phyloP scores from a whole-genome alignment of 1,284 basidiomycete species.

The Ceratobasidium sp. region DNA sequence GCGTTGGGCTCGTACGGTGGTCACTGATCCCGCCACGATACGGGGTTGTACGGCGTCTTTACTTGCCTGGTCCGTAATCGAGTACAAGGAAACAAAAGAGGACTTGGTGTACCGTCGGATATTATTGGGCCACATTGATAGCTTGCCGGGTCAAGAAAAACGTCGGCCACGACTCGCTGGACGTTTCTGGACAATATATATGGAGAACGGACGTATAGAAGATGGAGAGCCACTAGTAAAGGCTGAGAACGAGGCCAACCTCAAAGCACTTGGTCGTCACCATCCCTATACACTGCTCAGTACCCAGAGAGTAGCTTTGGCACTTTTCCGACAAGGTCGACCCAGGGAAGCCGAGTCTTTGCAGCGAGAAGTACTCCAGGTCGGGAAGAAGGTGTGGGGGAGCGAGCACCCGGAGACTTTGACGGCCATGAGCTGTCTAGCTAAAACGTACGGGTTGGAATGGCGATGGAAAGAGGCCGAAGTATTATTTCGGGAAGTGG shows the following conservation, averaged over 20 bases:
- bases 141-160: background rate
- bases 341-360: background rate
- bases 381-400: background rate
- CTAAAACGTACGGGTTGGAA: background rate
- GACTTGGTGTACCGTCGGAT: background rate
- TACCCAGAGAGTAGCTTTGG: background rate
- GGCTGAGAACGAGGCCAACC: background rate
- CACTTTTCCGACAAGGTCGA: background rate
- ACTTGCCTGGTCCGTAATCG: background rate
- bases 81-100: background rate
- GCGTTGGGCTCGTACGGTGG: slow-evolving; percentile 5
- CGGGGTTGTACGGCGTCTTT: background rate
- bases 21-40: background rate
- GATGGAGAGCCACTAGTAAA: background rate
- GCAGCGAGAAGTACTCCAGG: background rate
- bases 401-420: background rate
- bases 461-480: background rate
- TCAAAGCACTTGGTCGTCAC: background rate
- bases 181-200: background rate
- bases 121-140: background rate
- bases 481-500: background rate
- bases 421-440: background rate
- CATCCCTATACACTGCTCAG: background rate
- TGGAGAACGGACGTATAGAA: background rate
- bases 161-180: background rate